Conservation (phyloP, 768 basidiomycete genomes). For the Rhodotorula babjevae region DNA sequence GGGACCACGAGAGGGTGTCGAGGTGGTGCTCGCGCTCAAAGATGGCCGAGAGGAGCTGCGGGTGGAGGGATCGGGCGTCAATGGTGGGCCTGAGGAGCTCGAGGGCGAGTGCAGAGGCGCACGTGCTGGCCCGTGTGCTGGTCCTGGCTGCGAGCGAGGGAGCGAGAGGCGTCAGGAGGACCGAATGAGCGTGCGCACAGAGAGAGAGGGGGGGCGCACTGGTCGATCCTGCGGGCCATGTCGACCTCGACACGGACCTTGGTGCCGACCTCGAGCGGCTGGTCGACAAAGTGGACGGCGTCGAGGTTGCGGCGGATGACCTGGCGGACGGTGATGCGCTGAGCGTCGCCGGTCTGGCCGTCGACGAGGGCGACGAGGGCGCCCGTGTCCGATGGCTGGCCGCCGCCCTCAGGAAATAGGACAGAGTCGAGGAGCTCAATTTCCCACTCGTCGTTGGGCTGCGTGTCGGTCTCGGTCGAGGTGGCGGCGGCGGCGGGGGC, state of each 20-base stretch:
- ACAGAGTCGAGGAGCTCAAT: slow-evolving; percentile 68
- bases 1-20: slow-evolving; percentile 76
- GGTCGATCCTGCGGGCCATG: slow-evolving; percentile 65
- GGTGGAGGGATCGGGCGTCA: background rate
- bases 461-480: slow-evolving; percentile 36
- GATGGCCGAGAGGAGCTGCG: slow-evolving; percentile 60
- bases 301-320: slow-evolving; percentile 66
- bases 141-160: slow-evolving; percentile 54
- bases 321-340: slow-evolving; percentile 59
- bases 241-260: slow-evolving; percentile 60
- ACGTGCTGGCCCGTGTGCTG: slow-evolving; percentile 77
- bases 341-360: slow-evolving; percentile 48
- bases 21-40: slow-evolving; percentile 56
- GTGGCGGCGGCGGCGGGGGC: slow-evolving; percentile 54
- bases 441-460: slow-evolving; percentile 55
- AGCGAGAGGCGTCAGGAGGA: no score
- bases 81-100: no score
- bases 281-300: slow-evolving; percentile 65
- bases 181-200: no score
- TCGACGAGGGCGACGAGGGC: slow-evolving; percentile 48
- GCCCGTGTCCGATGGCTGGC: slow-evolving; percentile 73
- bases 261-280: slow-evolving; percentile 55
- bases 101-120: slow-evolving; percentile 43
- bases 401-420: slow-evolving; percentile 73
- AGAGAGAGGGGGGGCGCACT: slow-evolving; percentile 39